These are phyloP conservation scores for Yamadazyma songkhlaensis DNA, from an alignment of 1,139 yeast genomes.

Conservation along the genomic window DNA sequence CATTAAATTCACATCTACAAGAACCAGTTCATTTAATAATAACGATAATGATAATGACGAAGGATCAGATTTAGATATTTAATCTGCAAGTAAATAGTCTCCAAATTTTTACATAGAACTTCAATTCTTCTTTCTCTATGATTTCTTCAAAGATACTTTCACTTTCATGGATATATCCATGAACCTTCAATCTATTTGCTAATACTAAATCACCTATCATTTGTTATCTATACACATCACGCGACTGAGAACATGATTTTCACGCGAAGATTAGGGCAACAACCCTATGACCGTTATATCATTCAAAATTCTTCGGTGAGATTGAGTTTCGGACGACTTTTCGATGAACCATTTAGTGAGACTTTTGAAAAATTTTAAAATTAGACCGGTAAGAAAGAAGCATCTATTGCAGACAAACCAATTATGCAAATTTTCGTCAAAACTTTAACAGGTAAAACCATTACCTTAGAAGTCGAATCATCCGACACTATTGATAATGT, in stretches of 20 bases:
- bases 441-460: constrained; percentile 98
- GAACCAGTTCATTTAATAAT: neutral
- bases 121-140: neutral
- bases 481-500: constrained; percentile 99
- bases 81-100: constrained; percentile 7
- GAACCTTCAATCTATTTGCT: constrained; percentile 10
- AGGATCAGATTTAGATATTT: constrained; percentile 42
- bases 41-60: constrained; percentile 19
- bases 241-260: neutral
- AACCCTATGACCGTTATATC: neutral
- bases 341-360: neutral
- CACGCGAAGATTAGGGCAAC: neutral
- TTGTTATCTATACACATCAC: neutral
- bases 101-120: constrained; percentile 1
- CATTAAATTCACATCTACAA: constrained; percentile 21
- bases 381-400: constrained; percentile 49
- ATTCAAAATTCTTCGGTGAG: too few species aligned
- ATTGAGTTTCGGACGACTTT: neutral
- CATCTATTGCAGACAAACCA: constrained; percentile 51
- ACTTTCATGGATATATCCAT: constrained; percentile 9
- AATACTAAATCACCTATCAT: constrained; percentile 19
- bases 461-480: constrained; percentile 98
- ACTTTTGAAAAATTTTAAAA: constrained; percentile 11
- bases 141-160: neutral
- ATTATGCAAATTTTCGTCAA: constrained; percentile 97